Evolutionary conservation across 73 alveolate genomes (phyloP).

Genomic region (Tetrahymena thermophila): DNA sequence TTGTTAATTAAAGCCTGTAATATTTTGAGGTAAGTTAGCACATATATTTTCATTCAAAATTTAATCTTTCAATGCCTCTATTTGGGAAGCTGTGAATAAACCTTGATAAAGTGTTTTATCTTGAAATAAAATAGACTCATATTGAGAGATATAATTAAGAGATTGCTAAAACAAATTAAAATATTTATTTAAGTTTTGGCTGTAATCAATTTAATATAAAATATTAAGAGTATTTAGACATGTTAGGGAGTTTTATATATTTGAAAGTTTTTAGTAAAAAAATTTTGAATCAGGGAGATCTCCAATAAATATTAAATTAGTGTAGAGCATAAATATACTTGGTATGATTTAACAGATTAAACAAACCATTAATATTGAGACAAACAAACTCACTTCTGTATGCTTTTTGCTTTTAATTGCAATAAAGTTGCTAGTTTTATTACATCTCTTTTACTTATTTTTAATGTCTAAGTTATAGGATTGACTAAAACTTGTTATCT

Average conservation of each 20-base stretch:
- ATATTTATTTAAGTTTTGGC: neutral
- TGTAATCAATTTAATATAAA: neutral
- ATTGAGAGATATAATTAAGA: neutral
- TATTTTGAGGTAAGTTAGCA: neutral
- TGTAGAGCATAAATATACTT: neutral
- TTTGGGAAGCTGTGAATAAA: neutral
- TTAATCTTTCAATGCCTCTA: neutral
- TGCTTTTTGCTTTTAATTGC: neutral
- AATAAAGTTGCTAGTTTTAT: neutral
- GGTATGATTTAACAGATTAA: neutral
- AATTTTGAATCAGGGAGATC: neutral
- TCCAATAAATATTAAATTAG: neutral
- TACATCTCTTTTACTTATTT: neutral
- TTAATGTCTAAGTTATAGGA: neutral
- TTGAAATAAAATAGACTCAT: neutral
- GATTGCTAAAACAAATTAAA: neutral
- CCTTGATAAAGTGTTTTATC: neutral
- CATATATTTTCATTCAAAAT: neutral
- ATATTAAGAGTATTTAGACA: neutral
- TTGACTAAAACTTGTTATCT: neutral
- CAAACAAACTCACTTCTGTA: neutral
- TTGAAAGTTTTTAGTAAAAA: neutral
- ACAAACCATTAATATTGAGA: neutral
- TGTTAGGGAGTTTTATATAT: neutral
- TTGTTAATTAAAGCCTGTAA: neutral